Evolutionary conservation across 2,329 filamentous ascomycete genomes (phyloP), one percentile per base, ranked within the genome.

Genomic region (Neonectria magnoliae): DNA sequence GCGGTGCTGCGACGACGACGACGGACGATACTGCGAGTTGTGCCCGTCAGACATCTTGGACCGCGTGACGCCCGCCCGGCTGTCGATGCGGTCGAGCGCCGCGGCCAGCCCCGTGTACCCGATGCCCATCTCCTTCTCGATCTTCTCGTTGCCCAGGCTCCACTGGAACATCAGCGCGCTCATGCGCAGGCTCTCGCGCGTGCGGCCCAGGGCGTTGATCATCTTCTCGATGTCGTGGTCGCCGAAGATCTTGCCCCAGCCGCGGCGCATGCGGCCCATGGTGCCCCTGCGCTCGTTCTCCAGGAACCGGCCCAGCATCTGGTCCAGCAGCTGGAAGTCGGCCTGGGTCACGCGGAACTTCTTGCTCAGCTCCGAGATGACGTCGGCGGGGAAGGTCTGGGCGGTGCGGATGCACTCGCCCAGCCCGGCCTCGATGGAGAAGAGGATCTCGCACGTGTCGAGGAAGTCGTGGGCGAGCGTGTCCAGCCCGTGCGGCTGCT

Each of bases 21-120:
- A 73, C 2, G 68, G 67, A n/a, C 58, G 64, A 53, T 75, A 74
- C 16, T 70, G 66, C 14, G 73, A 75, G 27, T 53, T 50, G 18
- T 60, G 51, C 33, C 60, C 60, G 18, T 64, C 68, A 10, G 69
- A 64, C 0, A 65, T 61, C 65, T 70, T 71, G 33, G 70, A 57
- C 27, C 69, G 59, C 3, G 70, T 52, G 10, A 73, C 48, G 25
- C 68, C 71, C 36, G 71, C 65, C 8, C 73, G 72, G 9, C 69
- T 68, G 13, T 78, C 76, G 50, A 76, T 73, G 38, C 73, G 74
- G 48, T 90, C 87, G 11, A 92, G 82, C 3, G 89, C 89, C 10
- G 89, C 89, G 1, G 87, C 86, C 8, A 92, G 82, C 5, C 88
- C 88, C 1, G 88, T 89, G 72, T 90, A 92, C 47, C 90, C 90